Conservation (phyloP, 345 rosid genomes). For the Erucastrum elatum region DNA sequence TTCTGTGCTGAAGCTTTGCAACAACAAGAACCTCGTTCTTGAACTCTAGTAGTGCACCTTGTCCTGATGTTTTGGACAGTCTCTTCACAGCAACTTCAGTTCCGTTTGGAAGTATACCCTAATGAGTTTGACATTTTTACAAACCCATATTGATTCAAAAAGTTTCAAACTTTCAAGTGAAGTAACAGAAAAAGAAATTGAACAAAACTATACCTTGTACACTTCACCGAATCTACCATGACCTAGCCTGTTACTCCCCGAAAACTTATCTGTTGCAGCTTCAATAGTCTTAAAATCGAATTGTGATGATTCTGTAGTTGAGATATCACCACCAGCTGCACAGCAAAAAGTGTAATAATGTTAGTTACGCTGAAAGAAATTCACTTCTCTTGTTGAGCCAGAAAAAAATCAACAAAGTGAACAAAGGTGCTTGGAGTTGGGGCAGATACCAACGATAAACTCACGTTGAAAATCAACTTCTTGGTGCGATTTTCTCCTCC, state of each 20-base stretch:
- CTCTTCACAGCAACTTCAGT: background rate
- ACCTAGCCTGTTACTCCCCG: conserved; percentile 51
- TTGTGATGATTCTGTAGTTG: conserved; percentile 46
- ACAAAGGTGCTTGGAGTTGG: background rate
- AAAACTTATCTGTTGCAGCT: conserved; percentile 54
- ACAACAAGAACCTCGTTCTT: background rate
- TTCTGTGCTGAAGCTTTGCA: background rate
- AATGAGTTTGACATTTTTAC: background rate
- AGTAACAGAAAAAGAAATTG: background rate
- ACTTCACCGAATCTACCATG: conserved; percentile 71
- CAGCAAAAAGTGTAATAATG: background rate
- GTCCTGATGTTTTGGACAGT: conserved; percentile 5
- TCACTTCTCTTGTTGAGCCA: background rate
- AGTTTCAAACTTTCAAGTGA: background rate
- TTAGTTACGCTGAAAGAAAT: background rate
- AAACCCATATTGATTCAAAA: background rate
- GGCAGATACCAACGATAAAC: background rate
- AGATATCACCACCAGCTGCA: conserved; percentile 43
- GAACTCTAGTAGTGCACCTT: background rate
- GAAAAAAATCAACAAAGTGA: background rate
- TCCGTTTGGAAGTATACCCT: conserved; percentile 3
- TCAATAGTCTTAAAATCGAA: conserved; percentile 41
- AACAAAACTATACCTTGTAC: conserved; percentile 44
- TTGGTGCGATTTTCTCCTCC: conserved; percentile 19
- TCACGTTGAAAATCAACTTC: conserved; percentile 22